Conservation (phyloP, 2,329 filamentous ascomycete genomes). For the Aspergillus proliferans region DNA sequence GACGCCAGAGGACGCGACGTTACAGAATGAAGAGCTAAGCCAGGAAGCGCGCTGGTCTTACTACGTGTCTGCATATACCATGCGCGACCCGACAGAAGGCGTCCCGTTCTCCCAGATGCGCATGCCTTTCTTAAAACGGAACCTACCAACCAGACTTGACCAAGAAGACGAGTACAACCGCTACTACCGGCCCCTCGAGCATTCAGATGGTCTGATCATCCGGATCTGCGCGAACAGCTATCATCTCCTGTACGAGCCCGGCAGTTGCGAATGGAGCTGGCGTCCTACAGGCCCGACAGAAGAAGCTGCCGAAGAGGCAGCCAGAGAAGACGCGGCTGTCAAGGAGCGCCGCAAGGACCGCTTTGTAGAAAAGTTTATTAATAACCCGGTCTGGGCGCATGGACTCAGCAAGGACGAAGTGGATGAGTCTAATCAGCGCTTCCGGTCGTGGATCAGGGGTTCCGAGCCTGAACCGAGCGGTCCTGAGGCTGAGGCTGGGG, state of each 20-base stretch:
- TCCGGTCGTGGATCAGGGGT: conserved; percentile 43
- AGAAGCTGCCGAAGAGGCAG: conserved; percentile 27
- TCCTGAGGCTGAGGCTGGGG: conserved; percentile 9
- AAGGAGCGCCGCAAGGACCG: conserved; percentile 41
- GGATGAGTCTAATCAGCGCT: conserved; percentile 41
- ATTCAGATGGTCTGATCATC: conserved; percentile 62
- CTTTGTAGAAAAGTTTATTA: conserved; percentile 49
- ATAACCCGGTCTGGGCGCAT: conserved; percentile 48
- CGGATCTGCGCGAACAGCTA: conserved; percentile 72
- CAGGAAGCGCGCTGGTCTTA: conserved; percentile 73
- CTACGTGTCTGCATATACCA: conserved; percentile 88
- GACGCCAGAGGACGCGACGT: conserved; percentile 71
- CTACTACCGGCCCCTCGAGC: conserved; percentile 48
- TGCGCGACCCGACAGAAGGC: conserved; percentile 80
- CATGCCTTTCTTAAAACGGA: conserved; percentile 65
- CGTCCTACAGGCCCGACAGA: conserved; percentile 26
- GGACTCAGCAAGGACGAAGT: conserved; percentile 46
- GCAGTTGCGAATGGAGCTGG: conserved; percentile 67
- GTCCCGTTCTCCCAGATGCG: conserved; percentile 59
- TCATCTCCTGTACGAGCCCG: conserved; percentile 69
- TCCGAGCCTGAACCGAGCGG: conserved; percentile 4
- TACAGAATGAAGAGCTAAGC: conserved; percentile 67
- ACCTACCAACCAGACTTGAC: conserved; percentile 57
- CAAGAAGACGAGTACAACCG: conserved; percentile 58
- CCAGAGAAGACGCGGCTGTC: conserved; percentile 29